Conservation (phyloP, 306 rosid genomes). For the Delonix regia region DNA sequence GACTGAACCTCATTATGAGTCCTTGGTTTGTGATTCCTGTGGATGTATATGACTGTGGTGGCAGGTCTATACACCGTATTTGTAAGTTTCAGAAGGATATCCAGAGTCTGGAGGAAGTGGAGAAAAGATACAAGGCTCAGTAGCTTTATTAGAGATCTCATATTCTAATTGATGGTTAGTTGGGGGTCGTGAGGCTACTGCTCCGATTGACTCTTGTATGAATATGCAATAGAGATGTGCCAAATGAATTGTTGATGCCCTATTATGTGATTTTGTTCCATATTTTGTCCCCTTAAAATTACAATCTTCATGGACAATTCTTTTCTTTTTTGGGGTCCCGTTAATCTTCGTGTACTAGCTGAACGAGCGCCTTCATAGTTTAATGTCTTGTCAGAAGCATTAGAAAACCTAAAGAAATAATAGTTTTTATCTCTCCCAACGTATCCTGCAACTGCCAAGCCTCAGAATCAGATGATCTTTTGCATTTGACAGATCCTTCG, state of each 20-base stretch:
- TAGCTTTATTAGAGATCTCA: slow-evolving; percentile 27
- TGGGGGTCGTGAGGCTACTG: not conserved
- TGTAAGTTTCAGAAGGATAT: slow-evolving; percentile 61
- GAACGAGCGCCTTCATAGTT: not conserved
- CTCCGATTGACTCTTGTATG: not conserved
- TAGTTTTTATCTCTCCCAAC: too few species aligned
- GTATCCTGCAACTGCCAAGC: too few species aligned
- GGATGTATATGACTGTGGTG: slow-evolving; percentile 1
- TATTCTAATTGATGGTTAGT: not conserved
- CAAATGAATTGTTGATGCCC: not conserved
- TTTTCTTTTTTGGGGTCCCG: too few species aligned
- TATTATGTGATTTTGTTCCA: not conserved
- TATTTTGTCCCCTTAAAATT: not conserved
- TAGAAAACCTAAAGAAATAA: too few species aligned
- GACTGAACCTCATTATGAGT: not conserved
- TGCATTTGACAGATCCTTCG: too few species aligned
- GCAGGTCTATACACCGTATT: slow-evolving; percentile 65
- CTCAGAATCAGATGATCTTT: too few species aligned
- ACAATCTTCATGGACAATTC: not conserved
- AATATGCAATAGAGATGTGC: not conserved
- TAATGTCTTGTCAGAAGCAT: not conserved
- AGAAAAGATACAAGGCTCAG: slow-evolving; percentile 63
- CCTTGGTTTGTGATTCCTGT: not conserved
- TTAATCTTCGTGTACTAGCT: not conserved
- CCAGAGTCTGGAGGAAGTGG: slow-evolving; percentile 65